Base-by-base conservation (phyloP, 208 protist species). In the Phytomonas sp. region DNA sequence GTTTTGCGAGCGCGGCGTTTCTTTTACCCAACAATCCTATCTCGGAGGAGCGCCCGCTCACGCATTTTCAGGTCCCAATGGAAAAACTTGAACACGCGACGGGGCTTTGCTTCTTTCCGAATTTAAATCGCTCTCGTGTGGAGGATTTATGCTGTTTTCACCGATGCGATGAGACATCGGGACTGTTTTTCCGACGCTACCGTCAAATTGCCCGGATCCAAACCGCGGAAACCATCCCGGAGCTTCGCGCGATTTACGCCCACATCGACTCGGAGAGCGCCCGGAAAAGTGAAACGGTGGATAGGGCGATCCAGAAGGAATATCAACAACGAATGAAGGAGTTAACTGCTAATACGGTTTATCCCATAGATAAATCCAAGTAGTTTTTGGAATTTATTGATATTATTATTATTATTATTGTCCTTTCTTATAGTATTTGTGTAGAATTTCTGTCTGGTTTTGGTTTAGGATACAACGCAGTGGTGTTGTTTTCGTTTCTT, bases 1-100 rank as follows among this genome's bases (percentile, higher is more conserved):
- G 34, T 36, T 86, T 83, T 61, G 70, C 79, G 30, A 70, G 63
- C 16, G 87, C 87, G 4, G 85, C 86, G 8, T 95, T 95, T 68
- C 60, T 95, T 31, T 78, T 95, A 68, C 90, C 90, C 14, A 95
- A 95, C 76, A 77, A 72, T 2, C 77, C 87, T 26, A 86, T 93
- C 67, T 30, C 78, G 7, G 75, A 83, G 66, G 82, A 93, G 78
- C 69, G 69, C 64, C 87, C 86, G 10, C 83, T 95, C 63, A 84
- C 78, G 23, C 60, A 71, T 32, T 95, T 91, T 65, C 87, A 92
- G 71, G 87, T 95, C 30, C 79, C 81, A 4, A 62, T 90, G 29
- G 73, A 65, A 16, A 60, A 61, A 8, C 60, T 95, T 40, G 80
- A 93, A 73, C 67, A 66, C 10, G 60, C 79, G 60, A 93, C 87